Base-by-base conservation (phyloP, 805 yeast species). In the Sugiyamaella floridensis region DNA sequence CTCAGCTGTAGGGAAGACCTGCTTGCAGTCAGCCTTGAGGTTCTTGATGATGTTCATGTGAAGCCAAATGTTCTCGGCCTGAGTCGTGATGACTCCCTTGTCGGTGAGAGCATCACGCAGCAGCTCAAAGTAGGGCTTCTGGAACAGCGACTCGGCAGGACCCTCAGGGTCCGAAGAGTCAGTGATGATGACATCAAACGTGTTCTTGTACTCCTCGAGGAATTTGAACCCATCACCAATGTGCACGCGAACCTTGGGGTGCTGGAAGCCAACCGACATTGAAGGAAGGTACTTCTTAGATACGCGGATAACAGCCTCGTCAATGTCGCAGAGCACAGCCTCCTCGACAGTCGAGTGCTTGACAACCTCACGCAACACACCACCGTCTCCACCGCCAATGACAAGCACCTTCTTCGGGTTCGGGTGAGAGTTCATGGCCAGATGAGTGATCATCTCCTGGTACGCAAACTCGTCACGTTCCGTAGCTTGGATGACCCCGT, bases 341-440 rank as follows among this genome's bases (percentile, higher is more conserved):
- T 72, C 68, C 58, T 85, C 83, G 45, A 76, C 72, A 5, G 76
- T 73, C 41, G 73, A 72, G 63, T 86, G 92, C 70, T 89, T 90
- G 45, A 88, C 80, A 15, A 87, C 83, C 67, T 89, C 97, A 62
- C 97, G 78, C 40, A 90, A 71, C 18, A 89, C 96, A 56, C 97
- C 97, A 58, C 97, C 96, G 67, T 89, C 97, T 43, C 97, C 97
- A 22, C 97, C 97, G 26, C 97, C 97, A 61, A 89, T 86, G 29
- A 89, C 93, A 49, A 89, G 76, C 9, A 89, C 95, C 51, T 76
- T 78, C 60, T 78, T 79, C 1, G 97, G 97, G 43, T 74, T 63
- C 2, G 80, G 79, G 70, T 89, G 97, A 10, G 87, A 71, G 78
- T 83, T 81, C 53, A 90, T 63, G 4, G 97, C 90, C 28, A 88